phyloP scores from a whole-genome alignment of 208 protist species.

The Strigomonas culicis region DNA sequence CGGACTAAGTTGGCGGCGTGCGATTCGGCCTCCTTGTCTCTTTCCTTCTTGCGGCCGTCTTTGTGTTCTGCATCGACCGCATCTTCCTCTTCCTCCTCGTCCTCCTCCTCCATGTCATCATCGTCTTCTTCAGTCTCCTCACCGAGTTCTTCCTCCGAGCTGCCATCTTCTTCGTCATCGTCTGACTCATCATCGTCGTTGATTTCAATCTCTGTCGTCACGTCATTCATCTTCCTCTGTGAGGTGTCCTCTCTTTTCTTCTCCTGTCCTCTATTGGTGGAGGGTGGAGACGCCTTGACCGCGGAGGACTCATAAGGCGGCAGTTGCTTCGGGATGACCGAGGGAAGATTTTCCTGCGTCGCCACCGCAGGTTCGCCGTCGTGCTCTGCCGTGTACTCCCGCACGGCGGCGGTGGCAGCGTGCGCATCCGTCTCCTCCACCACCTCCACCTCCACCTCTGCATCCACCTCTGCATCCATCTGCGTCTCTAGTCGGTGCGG shows the following conservation, averaged over 20 bases:
- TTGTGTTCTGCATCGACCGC: conserved; percentile 8
- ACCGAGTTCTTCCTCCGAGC: background rate
- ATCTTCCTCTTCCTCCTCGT: conserved; percentile 17
- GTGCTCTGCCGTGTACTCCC: background rate
- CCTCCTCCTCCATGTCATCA: conserved; percentile 10
- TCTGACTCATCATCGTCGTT: conserved; percentile 8
- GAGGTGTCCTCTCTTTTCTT: no score
- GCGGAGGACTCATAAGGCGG: no score
- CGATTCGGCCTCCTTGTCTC: conserved; percentile 2
- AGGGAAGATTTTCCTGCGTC: conserved; percentile 2
- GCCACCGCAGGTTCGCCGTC: conserved; percentile 11
- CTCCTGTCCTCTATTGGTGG: no score
- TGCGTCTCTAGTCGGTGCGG: background rate
- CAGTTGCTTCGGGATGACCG: no score
- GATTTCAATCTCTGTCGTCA: no score
- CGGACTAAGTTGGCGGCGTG: conserved; percentile 16
- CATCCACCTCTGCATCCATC: no score
- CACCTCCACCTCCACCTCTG: conserved; percentile 11
- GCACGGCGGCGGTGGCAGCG: background rate
- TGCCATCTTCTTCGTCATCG: conserved; percentile 17
- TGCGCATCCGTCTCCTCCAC: conserved; percentile 11
- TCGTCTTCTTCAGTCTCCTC: conserved; percentile 15
- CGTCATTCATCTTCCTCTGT: no score
- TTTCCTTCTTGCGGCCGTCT: conserved; percentile 12
- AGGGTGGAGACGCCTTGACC: no score